Evolutionary conservation across 208 protist genomes (phyloP).

Genomic region (Wallacemonas sp.): DNA sequence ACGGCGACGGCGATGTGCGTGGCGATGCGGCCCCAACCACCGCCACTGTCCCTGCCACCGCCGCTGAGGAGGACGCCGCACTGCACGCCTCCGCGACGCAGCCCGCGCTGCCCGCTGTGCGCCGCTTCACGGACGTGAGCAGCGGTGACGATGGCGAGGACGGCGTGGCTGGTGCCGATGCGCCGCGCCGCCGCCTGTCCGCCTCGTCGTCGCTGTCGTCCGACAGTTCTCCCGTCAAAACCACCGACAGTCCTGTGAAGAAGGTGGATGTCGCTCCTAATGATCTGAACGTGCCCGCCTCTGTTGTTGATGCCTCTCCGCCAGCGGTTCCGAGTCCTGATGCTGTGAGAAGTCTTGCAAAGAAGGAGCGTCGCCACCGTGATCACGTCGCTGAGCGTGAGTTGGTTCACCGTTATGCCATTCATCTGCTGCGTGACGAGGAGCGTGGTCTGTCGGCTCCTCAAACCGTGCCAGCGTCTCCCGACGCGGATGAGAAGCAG

Average conservation of each 20-base stretch:
- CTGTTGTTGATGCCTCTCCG: too few relatives aligned
- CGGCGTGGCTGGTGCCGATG: too few relatives aligned
- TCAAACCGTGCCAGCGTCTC: background rate
- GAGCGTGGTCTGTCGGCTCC: background rate
- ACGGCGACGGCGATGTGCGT: too few relatives aligned
- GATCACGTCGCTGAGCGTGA: conserved; percentile 17
- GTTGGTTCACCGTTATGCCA: conserved; percentile 21
- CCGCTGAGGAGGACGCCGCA: background rate
- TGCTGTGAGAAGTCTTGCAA: background rate
- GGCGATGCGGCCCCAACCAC: too few relatives aligned
- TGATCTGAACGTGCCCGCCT: background rate
- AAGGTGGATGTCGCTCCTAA: too few relatives aligned
- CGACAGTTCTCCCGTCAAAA: too few relatives aligned
- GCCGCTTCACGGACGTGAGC: background rate
- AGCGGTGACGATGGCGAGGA: background rate
- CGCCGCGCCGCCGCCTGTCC: too few relatives aligned
- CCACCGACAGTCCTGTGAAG: too few relatives aligned
- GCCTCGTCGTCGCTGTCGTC: too few relatives aligned
- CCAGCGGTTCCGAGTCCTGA: too few relatives aligned
- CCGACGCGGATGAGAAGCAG: background rate
- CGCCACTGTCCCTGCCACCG: background rate
- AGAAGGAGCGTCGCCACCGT: conserved; percentile 17
- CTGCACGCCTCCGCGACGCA: background rate
- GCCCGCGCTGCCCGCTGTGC: background rate
- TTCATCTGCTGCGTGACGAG: conserved; percentile 16